These are phyloP conservation scores for Anisodus tanguticus DNA, from an alignment of 257 asterid species.

Conservation along the genomic window DNA sequence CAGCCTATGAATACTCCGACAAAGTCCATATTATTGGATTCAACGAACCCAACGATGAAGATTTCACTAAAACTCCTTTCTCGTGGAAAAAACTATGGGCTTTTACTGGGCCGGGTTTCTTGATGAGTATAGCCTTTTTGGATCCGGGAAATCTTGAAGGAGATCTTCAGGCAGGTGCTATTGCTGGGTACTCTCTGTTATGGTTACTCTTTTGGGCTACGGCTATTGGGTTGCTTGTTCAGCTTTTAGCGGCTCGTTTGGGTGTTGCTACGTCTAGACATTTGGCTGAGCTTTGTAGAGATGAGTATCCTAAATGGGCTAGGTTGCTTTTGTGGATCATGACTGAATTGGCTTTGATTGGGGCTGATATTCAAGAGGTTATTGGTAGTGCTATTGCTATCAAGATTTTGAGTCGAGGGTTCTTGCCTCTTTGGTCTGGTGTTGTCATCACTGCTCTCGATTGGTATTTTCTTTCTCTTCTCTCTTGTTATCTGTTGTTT, in stretches of 20 bases:
- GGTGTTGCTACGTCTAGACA: constrained; percentile 82
- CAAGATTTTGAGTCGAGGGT: constrained; percentile 61
- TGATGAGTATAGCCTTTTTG: constrained; percentile 81
- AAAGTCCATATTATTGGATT: constrained; percentile 62
- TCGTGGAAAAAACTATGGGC: constrained; percentile 87
- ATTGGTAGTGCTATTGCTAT: constrained; percentile 86
- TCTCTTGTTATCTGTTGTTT: too few relatives aligned
- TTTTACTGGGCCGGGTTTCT: constrained; percentile 81
- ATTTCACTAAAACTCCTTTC: constrained; percentile 52
- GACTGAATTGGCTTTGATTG: constrained; percentile 79
- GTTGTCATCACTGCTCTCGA: constrained; percentile 77
- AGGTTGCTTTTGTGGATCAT: constrained; percentile 70
- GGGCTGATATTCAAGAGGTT: constrained; percentile 85
- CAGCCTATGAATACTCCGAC: constrained; percentile 61
- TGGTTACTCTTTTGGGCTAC: constrained; percentile 93
- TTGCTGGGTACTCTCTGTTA: constrained; percentile 73
- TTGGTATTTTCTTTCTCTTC: constrained; percentile 46
- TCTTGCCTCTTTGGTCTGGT: constrained; percentile 79
- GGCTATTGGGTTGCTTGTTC: constrained; percentile 72
- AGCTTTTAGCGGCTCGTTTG: constrained; percentile 68
- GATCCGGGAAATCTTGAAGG: constrained; percentile 92
- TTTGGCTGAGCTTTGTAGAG: constrained; percentile 78
- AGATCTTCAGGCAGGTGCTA: constrained; percentile 86
- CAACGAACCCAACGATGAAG: constrained; percentile 57
- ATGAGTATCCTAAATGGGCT: constrained; percentile 84